A percentile compares a stretch with the other conserved stretches of the same genome.
Conservation (phyloP, 331 rosid species). For the Telfairia occidentalis region DNA sequence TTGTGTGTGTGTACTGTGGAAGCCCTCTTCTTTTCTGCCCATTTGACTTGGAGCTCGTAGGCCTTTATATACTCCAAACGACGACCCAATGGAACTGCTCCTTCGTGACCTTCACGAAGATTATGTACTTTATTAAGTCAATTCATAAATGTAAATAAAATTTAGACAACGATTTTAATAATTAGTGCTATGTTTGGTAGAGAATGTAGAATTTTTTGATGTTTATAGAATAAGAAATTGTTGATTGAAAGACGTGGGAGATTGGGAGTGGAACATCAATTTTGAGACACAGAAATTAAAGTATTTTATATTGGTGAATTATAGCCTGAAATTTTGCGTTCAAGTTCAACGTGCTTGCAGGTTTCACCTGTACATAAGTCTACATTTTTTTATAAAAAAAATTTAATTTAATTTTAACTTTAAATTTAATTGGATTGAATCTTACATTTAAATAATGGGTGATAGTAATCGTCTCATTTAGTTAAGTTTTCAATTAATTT, state of each 20-base stretch:
- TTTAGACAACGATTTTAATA: background rate
- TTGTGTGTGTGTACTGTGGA: background rate
- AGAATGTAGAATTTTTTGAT: background rate
- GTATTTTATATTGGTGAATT: background rate
- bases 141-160: slow-evolving; percentile 3
- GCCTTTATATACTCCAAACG: background rate
- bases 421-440: background rate
- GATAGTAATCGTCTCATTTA: too few relatives aligned
- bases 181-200: background rate
- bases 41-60: background rate
- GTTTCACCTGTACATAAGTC: background rate
- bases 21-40: background rate
- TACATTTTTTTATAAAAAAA: background rate
- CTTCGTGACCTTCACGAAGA: slow-evolving; percentile 54
- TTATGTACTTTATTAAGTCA: background rate
- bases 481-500: too few relatives aligned
- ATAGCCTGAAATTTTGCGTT: background rate
- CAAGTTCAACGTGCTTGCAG: slow-evolving; percentile 13
- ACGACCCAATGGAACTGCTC: background rate
- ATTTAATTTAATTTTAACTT: background rate
- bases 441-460: too few relatives aligned
- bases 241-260: slow-evolving; percentile 5
- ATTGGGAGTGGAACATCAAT: background rate
- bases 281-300: background rate
- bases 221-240: background rate